Base-by-base conservation (phyloP, 805 yeast species). In the Metschnikowia dekortorum region DNA sequence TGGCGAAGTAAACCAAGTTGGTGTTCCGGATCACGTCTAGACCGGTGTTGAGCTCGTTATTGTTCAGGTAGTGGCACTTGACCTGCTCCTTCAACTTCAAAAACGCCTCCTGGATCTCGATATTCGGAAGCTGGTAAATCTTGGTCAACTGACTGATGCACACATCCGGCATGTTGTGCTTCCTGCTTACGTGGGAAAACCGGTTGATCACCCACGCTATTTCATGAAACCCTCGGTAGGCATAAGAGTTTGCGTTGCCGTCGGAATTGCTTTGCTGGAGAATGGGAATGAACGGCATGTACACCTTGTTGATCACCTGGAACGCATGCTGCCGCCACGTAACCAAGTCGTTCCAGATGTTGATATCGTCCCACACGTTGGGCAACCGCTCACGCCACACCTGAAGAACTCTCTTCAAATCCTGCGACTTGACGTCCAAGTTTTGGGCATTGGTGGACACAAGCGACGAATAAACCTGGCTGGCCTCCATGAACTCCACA, bases 321-420 rank as follows among this genome's bases (percentile, higher is more conserved):
- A 95, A 94, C 0, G 96, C 97, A 71, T 94, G 98, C 68, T 94
- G 98, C 58, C 99, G 80, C 99, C 99, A 94, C 0, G 98, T 91
- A 4, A 94, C 96, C 53, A 94, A 71, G 64, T 94, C 99, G 58
- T 95, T 91, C 99, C 99, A 94, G 53, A 91, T 81, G 64, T 90
- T 92, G 61, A 94, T 91, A 65, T 94, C 99, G 68, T 94, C 99
- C 97, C 98, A 94, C 8, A 81, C 75, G 61, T 94, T 94, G 10
- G 99, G 99, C 46, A 95, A 74, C 55, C 99, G 83, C 64, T 94
- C 99, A 62, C 99, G 78, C 99, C 99, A 94, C 1, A 96, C 97
- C 66, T 90, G 97, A 38, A 94, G 70, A 0, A 94, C 96, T 48
- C 98, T 80, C 69, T 94, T 94, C 54, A 94, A 77, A 61, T 94